Percentiles rank a stretch among this genome's conserved stretches.
These are phyloP conservation scores for Hypoxylon sp. DNA, from an alignment of 2,329 filamentous ascomycete species.

Conservation along the genomic window DNA sequence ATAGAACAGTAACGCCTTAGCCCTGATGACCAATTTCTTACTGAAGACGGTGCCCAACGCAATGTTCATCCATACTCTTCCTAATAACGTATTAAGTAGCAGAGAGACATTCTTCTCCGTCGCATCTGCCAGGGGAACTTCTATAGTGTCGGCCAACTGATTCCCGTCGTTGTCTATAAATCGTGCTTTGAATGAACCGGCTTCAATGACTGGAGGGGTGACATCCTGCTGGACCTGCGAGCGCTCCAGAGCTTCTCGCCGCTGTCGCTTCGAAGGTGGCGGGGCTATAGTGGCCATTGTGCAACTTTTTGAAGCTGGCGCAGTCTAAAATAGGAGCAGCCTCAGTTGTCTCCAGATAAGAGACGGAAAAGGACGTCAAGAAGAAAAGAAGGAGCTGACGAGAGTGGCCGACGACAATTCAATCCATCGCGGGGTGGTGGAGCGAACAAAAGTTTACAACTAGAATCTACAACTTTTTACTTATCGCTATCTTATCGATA, in stretches of 20 bases:
- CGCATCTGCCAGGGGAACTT: constrained; percentile 83
- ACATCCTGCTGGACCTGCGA: constrained; percentile 80
- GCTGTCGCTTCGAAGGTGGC: constrained; percentile 89
- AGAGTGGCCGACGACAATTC: too few species aligned
- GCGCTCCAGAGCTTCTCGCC: constrained; percentile 75
- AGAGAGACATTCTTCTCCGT: constrained; percentile 89
- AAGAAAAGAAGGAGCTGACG: too few species aligned
- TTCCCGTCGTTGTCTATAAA: constrained; percentile 84
- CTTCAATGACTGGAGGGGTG: constrained; percentile 68
- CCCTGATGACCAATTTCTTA: neutral
- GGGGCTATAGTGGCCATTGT: constrained; percentile 81
- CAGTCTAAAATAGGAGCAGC: neutral
- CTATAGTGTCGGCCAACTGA: constrained; percentile 73
- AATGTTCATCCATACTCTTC: constrained; percentile 66
- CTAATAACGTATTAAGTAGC: constrained; percentile 83
- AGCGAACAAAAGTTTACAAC: constrained; percentile 34
- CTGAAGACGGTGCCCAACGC: neutral
- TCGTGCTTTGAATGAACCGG: constrained; percentile 82
- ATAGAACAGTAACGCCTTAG: constrained; percentile 9
- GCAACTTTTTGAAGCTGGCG: neutral
- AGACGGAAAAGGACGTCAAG: neutral
- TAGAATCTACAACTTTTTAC: constrained; percentile 14
- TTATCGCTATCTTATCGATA: constrained; percentile 41
- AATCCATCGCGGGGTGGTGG: constrained; percentile 36
- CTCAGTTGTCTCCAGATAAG: neutral